Evolutionary conservation across 2,329 filamentous ascomycete genomes (phyloP), one percentile per base, ranked within the genome.

Genomic region (Ophiognomonia clavigignenti-juglandacearum): DNA sequence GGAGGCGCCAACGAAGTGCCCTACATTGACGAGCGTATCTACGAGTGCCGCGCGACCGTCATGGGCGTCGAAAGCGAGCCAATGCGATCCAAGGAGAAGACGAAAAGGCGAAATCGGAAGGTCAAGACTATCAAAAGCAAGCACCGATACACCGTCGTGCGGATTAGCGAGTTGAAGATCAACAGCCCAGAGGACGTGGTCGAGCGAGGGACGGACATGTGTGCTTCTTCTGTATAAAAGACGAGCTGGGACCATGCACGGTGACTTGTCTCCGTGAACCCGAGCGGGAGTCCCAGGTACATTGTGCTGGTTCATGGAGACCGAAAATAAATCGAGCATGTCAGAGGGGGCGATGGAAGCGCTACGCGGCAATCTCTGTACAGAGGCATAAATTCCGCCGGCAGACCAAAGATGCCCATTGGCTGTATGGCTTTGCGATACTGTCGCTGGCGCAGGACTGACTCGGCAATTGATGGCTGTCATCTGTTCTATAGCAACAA

Each of bases 71-170:
- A 97, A 70, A 79, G 81, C 48, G 87, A 91, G 71, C 87, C 88
- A 27, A 65, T 92, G 70, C 74, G 87, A 48, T 71, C 83, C 57
- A 88, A 88, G 71, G 74, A 87, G 69, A 92, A 92, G 78, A 92
- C 79, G 58, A 91, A 90, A 78, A 71, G 82, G 73, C 86, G 81
- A 60, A 85, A 85, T 65, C 73, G 88, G 61, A 77, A 85, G 62
- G 77, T 80, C 41, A 88, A 83, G 73, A 81, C 78, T 50, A 85
- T 93, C 9, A 85, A 77, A 71, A 96, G 89, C 74, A 96, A 98
- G 78, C 88, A 95, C 64, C 77, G 80, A 60, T 96, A 86, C 67
- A 98, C 93, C 3, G 80, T 96, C 19, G 62, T 98, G 67, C 78
- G 83, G 61, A 86, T 98, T 54, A 85, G 86, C 62, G 88, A 97